Conservation (phyloP, 1,284 basidiomycete genomes). For the Fomitiporia mediterranea region DNA sequence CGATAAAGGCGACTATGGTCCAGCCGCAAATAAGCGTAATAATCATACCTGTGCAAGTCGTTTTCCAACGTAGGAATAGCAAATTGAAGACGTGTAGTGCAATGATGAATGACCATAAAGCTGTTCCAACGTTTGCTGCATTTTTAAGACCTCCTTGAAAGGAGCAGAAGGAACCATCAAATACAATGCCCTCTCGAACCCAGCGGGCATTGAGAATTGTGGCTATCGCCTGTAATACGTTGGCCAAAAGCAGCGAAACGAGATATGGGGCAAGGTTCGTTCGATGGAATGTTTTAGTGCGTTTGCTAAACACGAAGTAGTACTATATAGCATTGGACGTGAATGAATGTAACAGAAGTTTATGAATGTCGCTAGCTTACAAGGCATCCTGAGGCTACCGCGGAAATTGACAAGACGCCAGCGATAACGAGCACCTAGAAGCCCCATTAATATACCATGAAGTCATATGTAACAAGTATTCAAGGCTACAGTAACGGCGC, state of each 20-base stretch:
- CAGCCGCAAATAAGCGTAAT: conserved; percentile 33
- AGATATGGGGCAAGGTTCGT: conserved; percentile 33
- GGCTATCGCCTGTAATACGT: conserved; percentile 39
- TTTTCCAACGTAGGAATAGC: conserved; percentile 34
- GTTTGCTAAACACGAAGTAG: conserved; percentile 13
- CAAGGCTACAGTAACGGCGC: background rate
- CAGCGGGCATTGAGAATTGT: conserved; percentile 38
- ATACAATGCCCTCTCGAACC: conserved; percentile 34
- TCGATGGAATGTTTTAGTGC: conserved; percentile 18
- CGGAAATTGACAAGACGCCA: conserved; percentile 15
- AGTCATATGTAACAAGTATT: background rate
- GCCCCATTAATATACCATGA: background rate
- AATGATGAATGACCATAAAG: conserved; percentile 39
- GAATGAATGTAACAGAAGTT: background rate
- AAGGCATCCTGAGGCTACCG: conserved; percentile 7
- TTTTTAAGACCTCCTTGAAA: conserved; percentile 43
- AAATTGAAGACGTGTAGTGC: conserved; percentile 40
- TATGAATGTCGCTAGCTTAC: background rate
- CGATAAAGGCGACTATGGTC: conserved; percentile 31
- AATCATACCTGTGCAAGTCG: conserved; percentile 26
- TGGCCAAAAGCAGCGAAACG: conserved; percentile 38
- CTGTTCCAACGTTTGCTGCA: conserved; percentile 40
- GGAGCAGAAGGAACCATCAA: conserved; percentile 33
- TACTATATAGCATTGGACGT: background rate
- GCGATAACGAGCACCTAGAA: conserved; percentile 13